These are phyloP conservation scores for Chamaecyparis obtusa DNA, from an alignment of 75 land plant genomes.

Conservation along the genomic window DNA sequence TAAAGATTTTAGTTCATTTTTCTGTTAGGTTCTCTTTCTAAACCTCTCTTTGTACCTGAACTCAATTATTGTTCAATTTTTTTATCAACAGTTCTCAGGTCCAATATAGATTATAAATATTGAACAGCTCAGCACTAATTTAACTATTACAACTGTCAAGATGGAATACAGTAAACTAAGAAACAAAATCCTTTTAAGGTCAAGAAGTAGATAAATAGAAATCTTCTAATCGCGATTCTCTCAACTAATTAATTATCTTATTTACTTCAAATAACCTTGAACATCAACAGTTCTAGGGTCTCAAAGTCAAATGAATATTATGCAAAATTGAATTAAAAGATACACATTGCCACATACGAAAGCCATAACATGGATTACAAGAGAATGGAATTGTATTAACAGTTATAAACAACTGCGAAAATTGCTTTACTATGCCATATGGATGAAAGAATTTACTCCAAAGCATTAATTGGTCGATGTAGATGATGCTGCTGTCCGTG, in stretches of 20 bases:
- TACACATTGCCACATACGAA: neutral
- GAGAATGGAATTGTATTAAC: neutral
- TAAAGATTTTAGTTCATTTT: no score
- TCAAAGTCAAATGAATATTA: neutral
- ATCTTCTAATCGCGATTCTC: neutral
- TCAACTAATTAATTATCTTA: neutral
- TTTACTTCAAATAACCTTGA: neutral
- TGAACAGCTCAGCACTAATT: neutral
- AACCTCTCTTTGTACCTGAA: no score
- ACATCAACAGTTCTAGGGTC: neutral
- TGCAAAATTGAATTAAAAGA: neutral
- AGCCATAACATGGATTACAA: neutral
- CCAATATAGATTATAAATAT: no score
- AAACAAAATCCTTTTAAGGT: neutral
- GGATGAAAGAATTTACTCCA: neutral
- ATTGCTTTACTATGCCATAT: neutral
- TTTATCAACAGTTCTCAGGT: no score
- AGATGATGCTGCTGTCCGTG: neutral
- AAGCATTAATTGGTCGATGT: neutral
- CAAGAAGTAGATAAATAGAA: constrained; percentile 7
- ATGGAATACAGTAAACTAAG: neutral
- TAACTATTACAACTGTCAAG: neutral
- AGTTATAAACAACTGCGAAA: neutral
- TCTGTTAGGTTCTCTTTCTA: no score
- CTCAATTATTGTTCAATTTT: no score